Conservation (phyloP, 2,329 filamentous ascomycete genomes). For the Fusarium zealandicum region DNA sequence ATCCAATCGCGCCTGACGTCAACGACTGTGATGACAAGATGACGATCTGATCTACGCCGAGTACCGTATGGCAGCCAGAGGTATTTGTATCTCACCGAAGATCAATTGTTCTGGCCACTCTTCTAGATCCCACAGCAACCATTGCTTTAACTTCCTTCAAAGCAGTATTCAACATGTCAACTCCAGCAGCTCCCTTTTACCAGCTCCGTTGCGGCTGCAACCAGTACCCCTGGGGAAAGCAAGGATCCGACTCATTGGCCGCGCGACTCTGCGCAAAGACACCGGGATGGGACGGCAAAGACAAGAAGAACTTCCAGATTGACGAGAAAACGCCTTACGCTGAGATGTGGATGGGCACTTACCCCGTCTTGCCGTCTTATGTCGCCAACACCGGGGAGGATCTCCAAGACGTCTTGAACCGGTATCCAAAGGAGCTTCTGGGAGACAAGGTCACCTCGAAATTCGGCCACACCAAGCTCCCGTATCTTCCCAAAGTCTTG, state of each 20-base stretch:
- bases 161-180: conserved; percentile 24
- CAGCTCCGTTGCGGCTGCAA: conserved; percentile 58
- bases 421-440: conserved; percentile 67
- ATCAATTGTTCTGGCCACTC: no score
- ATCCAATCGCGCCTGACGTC: conserved; percentile 28
- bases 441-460: conserved; percentile 67
- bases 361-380: conserved; percentile 72
- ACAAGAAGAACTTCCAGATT: conserved; percentile 61
- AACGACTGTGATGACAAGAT: conserved; percentile 37
- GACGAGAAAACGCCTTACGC: conserved; percentile 69
- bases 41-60: conserved; percentile 9
- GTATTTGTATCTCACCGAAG: no score
- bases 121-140: not conserved
- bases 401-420: conserved; percentile 69
- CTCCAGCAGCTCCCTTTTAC: conserved; percentile 46
- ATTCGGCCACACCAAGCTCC: conserved; percentile 68
- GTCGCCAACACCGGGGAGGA: conserved; percentile 68
- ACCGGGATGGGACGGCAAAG: conserved; percentile 52
- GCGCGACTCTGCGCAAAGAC: conserved; percentile 71
- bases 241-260: conserved; percentile 69
- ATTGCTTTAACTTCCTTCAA: not conserved
- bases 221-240: conserved; percentile 75
- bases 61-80: no score
- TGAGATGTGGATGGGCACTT: conserved; percentile 80
- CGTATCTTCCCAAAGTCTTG: conserved; percentile 77